Base-by-base conservation (phyloP, 495 filamentous ascomycete species). In the Penicillium cosmopolitanum region DNA sequence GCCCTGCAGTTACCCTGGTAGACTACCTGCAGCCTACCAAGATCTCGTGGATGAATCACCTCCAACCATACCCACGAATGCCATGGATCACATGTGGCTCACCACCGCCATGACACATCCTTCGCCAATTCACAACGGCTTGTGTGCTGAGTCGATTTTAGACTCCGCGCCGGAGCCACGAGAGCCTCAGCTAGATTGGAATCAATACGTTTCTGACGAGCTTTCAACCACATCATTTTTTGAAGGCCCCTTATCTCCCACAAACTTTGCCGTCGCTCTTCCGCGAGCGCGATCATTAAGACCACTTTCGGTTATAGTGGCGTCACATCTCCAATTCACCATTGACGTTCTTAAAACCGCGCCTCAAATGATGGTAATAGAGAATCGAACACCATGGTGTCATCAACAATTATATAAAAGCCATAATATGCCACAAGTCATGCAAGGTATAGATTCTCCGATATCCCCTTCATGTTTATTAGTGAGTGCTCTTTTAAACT, bases 371-470 rank as follows among this genome's bases (percentile, higher is more conserved):
- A 80, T 84, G 77, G 78, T 82, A 1, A 55, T 69, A 3, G 70
- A 81, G 62, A 80, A 74, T 43, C 70, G 72, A 52, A 83, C 77
- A 0, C 76, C 76, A 0, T 85, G 81, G 81, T 74, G 72, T 55
- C 81, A 85, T 60, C 72, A 66, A 1, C 63, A 71, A 13, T 66
- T 85, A 1, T 84, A 84, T 55, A 63, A 68, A 40, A 69, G 74
- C 15, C 51, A 65, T 7, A 82, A 65, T 7, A 82, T 84, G 80
- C 82, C 82, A 1, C 59, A 62, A 18, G 70, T 58, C 4, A 73
- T 85, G 63, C 76, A 84, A 69, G 82, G 82, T 80, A 44, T 44
- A 4, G 16, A 4, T 6, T 44, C 2, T 44, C 16, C 42, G 16
- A 44, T 19, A 4, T 23, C 23, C 23, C 23, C 23, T 23, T 23